A percentile compares a stretch with the other conserved stretches of the same genome.
Conservation (phyloP, 306 rosid genomes). For the Vigna trinervia region DNA sequence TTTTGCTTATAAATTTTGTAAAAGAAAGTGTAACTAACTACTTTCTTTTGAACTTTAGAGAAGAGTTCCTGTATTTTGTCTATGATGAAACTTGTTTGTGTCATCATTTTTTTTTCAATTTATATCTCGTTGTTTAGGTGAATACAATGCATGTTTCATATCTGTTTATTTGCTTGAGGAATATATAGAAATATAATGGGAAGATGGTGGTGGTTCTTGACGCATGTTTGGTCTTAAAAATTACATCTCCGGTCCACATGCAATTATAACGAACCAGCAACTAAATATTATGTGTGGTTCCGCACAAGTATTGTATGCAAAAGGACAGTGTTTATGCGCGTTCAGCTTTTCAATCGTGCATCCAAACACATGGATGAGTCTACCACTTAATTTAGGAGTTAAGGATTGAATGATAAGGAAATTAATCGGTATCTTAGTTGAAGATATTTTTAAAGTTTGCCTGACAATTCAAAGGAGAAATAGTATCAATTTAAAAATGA, state of each 20-base stretch:
- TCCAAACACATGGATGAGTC: neutral
- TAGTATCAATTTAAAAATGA: conserved; percentile 14
- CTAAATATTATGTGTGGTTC: too few species aligned
- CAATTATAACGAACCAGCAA: too few species aligned
- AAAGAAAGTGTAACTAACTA: conserved; percentile 17
- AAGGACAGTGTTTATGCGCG: neutral
- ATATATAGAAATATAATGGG: neutral
- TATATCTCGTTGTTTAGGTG: neutral
- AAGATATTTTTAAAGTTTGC: conserved; percentile 21
- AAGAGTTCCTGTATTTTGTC: neutral
- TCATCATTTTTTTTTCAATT: conserved; percentile 29
- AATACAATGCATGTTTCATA: conserved; percentile 1
- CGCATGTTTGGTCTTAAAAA: too few species aligned
- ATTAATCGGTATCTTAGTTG: neutral
- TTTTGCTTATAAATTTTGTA: neutral
- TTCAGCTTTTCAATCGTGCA: neutral
- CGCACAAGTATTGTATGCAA: too few species aligned
- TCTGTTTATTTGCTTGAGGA: conserved; percentile 37
- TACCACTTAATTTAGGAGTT: conserved; percentile 3
- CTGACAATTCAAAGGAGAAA: conserved; percentile 26
- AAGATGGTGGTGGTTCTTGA: neutral
- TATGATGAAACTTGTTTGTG: conserved; percentile 14
- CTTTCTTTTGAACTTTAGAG: neutral
- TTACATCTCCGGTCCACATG: neutral
- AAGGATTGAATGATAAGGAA: conserved; percentile 9